Conservation (phyloP, 768 basidiomycete genomes). For the Rhizopogon roseolus region DNA sequence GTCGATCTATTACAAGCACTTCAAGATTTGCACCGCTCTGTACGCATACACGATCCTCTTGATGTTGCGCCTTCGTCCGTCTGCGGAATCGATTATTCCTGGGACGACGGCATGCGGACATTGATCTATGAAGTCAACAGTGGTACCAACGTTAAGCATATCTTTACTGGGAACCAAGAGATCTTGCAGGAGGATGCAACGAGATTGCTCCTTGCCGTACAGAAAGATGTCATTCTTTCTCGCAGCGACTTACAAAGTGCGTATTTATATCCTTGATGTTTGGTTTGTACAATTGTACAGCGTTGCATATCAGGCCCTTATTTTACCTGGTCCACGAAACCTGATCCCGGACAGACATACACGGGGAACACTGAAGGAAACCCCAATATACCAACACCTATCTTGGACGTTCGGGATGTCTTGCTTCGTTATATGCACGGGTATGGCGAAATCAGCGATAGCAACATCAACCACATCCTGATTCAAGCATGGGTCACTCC, state of each 20-base stretch:
- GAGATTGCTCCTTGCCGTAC: constrained; percentile 33
- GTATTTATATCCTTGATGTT: constrained; percentile 1
- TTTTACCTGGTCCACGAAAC: constrained; percentile 16
- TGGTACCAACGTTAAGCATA: constrained; percentile 30
- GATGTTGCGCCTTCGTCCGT: constrained; percentile 15
- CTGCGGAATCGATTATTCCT: constrained; percentile 6
- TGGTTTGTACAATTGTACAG: not conserved
- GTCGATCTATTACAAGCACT: constrained; percentile 15
- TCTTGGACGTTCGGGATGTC: constrained; percentile 22
- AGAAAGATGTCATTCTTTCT: constrained; percentile 24
- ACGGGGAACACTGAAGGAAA: not conserved
- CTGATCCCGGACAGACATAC: constrained; percentile 1
- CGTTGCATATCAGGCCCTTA: constrained; percentile 18
- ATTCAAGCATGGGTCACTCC: constrained; percentile 38
- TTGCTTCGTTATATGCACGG: constrained; percentile 25
- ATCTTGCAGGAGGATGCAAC: constrained; percentile 35
- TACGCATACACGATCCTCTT: constrained; percentile 12
- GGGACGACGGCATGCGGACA: constrained; percentile 28
- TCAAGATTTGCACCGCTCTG: constrained; percentile 14
- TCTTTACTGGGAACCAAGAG: constrained; percentile 46
- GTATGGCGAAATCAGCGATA: constrained; percentile 30
- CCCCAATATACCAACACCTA: constrained; percentile 16
- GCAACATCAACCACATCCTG: constrained; percentile 30
- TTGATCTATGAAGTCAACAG: constrained; percentile 17
- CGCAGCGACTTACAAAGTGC: constrained; percentile 17